Conservation (phyloP, 495 filamentous ascomycete genomes). For the Neurospora hispaniola region DNA sequence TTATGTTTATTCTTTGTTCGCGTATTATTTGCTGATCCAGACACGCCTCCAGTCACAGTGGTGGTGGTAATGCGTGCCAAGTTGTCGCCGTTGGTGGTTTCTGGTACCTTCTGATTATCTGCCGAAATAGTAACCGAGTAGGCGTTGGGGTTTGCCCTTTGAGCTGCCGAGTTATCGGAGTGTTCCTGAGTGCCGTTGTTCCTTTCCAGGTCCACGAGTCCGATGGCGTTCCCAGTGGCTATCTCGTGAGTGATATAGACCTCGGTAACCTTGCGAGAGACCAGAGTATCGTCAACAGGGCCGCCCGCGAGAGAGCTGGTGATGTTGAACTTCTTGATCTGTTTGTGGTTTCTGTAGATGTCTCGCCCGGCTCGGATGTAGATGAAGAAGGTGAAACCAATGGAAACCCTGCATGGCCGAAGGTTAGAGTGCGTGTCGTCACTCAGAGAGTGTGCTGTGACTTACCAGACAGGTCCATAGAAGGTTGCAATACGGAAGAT, state of each 20-base stretch:
- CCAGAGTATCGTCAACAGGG: slow-evolving; percentile 25
- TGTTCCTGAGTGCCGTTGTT: neutral
- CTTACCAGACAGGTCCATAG: slow-evolving; percentile 75
- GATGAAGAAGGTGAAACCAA: slow-evolving; percentile 58
- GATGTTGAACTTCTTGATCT: slow-evolving; percentile 34
- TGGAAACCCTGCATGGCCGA: slow-evolving; percentile 40
- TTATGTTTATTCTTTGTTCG: slow-evolving; percentile 9
- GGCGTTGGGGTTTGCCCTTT: slow-evolving; percentile 11
- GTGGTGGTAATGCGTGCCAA: neutral
- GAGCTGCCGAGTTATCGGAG: neutral
- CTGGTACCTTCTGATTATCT: slow-evolving; percentile 2
- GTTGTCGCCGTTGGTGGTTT: neutral
- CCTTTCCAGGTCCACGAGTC: slow-evolving; percentile 15
- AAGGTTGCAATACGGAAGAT: slow-evolving; percentile 66
- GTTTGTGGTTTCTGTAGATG: slow-evolving; percentile 49
- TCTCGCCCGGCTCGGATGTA: slow-evolving; percentile 62
- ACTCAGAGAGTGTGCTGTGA: neutral
- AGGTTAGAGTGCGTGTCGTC: neutral
- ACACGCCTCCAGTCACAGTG: neutral
- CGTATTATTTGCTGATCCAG: slow-evolving; percentile 12
- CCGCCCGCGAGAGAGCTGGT: slow-evolving; percentile 25
- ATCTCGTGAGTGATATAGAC: slow-evolving; percentile 37
- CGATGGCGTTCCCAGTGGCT: slow-evolving; percentile 12
- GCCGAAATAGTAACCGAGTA: slow-evolving; percentile 41
- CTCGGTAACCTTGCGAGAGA: slow-evolving; percentile 48